phyloP scores from a whole-genome alignment of 169 alveolate species.

The Neospora caninum region DNA sequence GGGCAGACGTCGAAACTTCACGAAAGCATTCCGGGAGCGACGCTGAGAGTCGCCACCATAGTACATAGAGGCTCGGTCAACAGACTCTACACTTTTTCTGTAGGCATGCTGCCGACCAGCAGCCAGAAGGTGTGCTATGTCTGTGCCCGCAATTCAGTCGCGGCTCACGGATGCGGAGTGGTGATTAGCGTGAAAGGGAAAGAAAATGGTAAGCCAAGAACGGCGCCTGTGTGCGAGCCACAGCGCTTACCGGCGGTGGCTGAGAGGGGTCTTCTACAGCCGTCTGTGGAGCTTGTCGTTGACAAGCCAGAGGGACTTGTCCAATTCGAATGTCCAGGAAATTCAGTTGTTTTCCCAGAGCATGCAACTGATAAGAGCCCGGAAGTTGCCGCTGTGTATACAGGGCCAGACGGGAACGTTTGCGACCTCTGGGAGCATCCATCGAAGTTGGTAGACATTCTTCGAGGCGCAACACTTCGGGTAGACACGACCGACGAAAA shows the following conservation, averaged over 20 bases:
- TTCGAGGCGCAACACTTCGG: background rate
- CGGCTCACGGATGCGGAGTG: background rate
- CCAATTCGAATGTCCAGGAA: background rate
- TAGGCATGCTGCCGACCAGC: background rate
- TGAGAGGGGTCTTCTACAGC: background rate
- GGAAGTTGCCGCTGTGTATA: background rate
- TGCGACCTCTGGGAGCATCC: background rate
- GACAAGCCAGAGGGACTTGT: background rate
- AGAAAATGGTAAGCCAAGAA: background rate
- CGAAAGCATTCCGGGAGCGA: background rate
- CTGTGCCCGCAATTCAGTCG: background rate
- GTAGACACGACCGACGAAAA: background rate
- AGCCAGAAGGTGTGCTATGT: constrained; percentile 7
- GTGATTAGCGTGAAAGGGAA: constrained; percentile 16
- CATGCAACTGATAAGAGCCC: background rate
- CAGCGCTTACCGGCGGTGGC: background rate
- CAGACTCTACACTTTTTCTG: background rate
- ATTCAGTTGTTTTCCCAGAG: background rate
- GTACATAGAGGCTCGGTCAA: background rate
- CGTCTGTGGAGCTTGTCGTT: background rate
- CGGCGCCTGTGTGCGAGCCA: background rate
- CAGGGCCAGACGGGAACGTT: background rate
- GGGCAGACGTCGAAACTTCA: background rate
- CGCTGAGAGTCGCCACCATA: background rate
- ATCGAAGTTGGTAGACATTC: background rate